Evolutionary conservation across 1,284 basidiomycete genomes (phyloP).

Genomic region (Irpex sp.): DNA sequence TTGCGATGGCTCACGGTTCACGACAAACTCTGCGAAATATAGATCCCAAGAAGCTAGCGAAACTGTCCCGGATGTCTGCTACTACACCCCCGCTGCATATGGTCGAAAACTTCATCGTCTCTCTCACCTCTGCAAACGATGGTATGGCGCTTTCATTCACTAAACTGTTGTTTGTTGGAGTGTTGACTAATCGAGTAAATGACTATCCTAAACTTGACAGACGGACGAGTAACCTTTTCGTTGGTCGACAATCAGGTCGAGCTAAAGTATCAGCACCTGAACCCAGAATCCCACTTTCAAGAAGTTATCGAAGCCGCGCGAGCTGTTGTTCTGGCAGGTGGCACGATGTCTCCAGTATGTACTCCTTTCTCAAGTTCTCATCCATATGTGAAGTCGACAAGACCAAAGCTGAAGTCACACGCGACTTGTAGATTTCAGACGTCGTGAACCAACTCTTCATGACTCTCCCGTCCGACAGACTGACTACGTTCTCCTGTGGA

Average conservation of each 20-base stretch:
- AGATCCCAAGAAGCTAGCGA: slow-evolving; percentile 25
- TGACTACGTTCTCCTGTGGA: slow-evolving; percentile 84
- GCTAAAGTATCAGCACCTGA: slow-evolving; percentile 92
- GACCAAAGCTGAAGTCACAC: no score
- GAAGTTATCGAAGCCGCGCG: slow-evolving; percentile 79
- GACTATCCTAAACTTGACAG: slow-evolving; percentile 18
- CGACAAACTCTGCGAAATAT: background rate
- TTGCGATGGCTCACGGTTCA: slow-evolving; percentile 2
- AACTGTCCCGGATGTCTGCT: slow-evolving; percentile 27
- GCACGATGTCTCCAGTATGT: slow-evolving; percentile 85
- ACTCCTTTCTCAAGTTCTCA: no score
- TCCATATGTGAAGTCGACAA: no score
- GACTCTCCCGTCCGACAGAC: slow-evolving; percentile 51
- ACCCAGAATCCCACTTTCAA: slow-evolving; percentile 84
- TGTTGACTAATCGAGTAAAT: no score
- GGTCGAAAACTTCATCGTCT: slow-evolving; percentile 82
- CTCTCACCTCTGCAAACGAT: slow-evolving; percentile 75
- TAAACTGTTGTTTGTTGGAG: slow-evolving; percentile 3
- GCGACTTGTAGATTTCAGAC: slow-evolving; percentile 72
- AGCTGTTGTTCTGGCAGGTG: slow-evolving; percentile 86
- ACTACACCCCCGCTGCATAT: slow-evolving; percentile 75
- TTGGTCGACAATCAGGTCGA: slow-evolving; percentile 48
- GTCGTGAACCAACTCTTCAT: slow-evolving; percentile 82
- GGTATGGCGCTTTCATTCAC: slow-evolving; percentile 46
- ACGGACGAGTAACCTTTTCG: slow-evolving; percentile 60